Conservation (phyloP, 2,329 filamentous ascomycete genomes). For the Diaporthe destruens region DNA sequence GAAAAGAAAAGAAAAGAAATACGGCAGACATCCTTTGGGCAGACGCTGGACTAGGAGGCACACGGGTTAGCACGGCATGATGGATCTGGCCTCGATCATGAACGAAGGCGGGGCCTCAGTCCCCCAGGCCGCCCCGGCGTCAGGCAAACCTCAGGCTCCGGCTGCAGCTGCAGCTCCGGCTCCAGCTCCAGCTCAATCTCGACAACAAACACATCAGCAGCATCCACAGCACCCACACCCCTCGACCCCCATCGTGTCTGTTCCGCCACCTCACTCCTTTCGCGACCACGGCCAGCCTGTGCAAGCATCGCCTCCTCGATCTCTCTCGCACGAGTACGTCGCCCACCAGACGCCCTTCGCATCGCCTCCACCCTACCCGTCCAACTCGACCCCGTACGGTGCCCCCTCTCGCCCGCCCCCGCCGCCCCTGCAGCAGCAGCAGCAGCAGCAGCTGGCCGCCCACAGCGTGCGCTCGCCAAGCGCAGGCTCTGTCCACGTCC, state of each 20-base stretch:
- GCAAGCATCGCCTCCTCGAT: slow-evolving; percentile 63
- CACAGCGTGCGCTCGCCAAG: slow-evolving; percentile 65
- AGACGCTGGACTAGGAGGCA: slow-evolving; percentile 19
- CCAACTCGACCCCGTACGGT: slow-evolving; percentile 53
- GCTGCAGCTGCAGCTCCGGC: slow-evolving; percentile 42
- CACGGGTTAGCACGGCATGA: slow-evolving; percentile 44
- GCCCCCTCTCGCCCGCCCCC: slow-evolving; percentile 53
- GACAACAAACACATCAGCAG: slow-evolving; percentile 45
- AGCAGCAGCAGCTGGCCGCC: slow-evolving; percentile 50
- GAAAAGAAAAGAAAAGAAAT: no score
- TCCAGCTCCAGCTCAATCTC: slow-evolving; percentile 32
- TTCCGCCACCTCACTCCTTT: slow-evolving; percentile 59
- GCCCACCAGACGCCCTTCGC: slow-evolving; percentile 49
- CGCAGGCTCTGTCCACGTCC: slow-evolving; percentile 55
- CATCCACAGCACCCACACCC: slow-evolving; percentile 49
- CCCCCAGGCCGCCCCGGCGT: slow-evolving; percentile 49
- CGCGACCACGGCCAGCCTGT: slow-evolving; percentile 63
- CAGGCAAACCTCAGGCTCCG: slow-evolving; percentile 44
- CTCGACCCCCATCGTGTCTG: slow-evolving; percentile 56
- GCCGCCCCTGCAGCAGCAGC: slow-evolving; percentile 57
- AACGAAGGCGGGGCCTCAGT: slow-evolving; percentile 62
- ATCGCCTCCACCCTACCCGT: slow-evolving; percentile 43
- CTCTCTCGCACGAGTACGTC: slow-evolving; percentile 61
- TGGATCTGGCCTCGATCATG: slow-evolving; percentile 68
- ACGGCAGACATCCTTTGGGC: not conserved